Base-by-base conservation (phyloP, 2,329 filamentous ascomycete species). In the Sporothrix brasiliensis region DNA sequence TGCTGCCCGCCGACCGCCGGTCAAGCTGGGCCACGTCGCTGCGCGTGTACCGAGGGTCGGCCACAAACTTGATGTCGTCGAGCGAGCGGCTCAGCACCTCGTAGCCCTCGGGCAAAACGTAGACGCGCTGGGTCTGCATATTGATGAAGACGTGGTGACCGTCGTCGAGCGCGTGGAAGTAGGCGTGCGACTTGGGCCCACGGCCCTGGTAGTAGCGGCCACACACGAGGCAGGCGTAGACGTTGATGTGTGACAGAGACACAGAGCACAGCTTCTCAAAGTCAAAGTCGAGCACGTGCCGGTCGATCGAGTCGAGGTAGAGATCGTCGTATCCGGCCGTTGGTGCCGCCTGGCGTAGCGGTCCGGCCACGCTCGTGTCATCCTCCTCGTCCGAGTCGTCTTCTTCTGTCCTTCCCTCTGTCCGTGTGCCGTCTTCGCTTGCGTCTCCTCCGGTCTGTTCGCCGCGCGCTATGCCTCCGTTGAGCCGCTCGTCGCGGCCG, bases 191-290 rank as follows among this genome's bases (percentile, higher is more conserved):
- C 78, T 95, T 97, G 19, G 92, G 91, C 0, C 95, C 95, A 75
- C 95, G 88, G 68, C 95, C 95, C 80, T 97, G 93, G 79, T 91
- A 99, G 83, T 99, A 99, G 79, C 93, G 94, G n/a, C 95, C 95
- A 79, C 95, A 99, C 0, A 98, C 92, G 13, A 99, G 87, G 77
- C 95, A 99, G 11, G 95, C 95, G 79, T 99, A 99, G 58, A 99
- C 94, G 78, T 99, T 99, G 82, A 98, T 97, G 79, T 98, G 98
- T 65, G 94, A 97, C 9, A 99, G 86, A 47, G 93, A 97, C 74
- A 99, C 87, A 30, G 94, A 98, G 82, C 95, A 99, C 14, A 97
- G 88, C 84, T 99, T 99, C 79, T 99, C 95, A 79, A 99, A 99
- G 81, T 99, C 95, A 79, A 98, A 98, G 81, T 99, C 95, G 70